These are phyloP conservation scores for Talaromyces proteolyticus DNA, from an alignment of 495 filamentous ascomycete species.

Conservation along the genomic window DNA sequence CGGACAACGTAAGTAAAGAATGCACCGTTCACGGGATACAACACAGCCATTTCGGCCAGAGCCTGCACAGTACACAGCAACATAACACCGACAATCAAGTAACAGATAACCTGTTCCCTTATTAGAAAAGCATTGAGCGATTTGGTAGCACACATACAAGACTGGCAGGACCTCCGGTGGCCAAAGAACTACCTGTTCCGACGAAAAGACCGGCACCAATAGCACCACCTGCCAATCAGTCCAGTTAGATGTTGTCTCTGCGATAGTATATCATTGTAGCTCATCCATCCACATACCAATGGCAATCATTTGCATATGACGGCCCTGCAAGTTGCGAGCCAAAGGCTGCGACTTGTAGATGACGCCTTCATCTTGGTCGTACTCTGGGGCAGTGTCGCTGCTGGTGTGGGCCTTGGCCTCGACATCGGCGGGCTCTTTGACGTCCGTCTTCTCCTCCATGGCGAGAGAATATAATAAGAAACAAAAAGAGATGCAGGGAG, in stretches of 20 bases:
- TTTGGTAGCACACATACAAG: slow-evolving; percentile 17
- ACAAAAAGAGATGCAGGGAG: too few species aligned
- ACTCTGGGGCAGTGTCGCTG: too few species aligned
- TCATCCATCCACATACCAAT: slow-evolving; percentile 49
- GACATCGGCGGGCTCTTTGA: background rate
- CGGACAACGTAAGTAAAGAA: slow-evolving; percentile 31
- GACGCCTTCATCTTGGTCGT: background rate
- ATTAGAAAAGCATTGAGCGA: background rate
- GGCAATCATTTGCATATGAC: slow-evolving; percentile 74
- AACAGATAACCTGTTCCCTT: background rate
- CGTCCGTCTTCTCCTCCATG: background rate
- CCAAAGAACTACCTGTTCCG: slow-evolving; percentile 42
- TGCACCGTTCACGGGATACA: slow-evolving; percentile 44
- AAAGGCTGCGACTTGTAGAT: slow-evolving; percentile 9
- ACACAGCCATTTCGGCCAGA: slow-evolving; percentile 25
- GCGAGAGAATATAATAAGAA: background rate
- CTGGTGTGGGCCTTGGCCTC: background rate
- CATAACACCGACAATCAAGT: slow-evolving; percentile 16
- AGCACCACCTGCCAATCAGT: slow-evolving; percentile 41
- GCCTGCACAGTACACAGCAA: slow-evolving; percentile 18
- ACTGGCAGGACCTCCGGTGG: slow-evolving; percentile 40
- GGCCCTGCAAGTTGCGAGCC: slow-evolving; percentile 38
- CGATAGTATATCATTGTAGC: too few species aligned
- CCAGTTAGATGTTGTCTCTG: too few species aligned
- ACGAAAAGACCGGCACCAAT: slow-evolving; percentile 57